phyloP scores from a whole-genome alignment of 768 basidiomycete species.

The Leccinum longicurvipes region DNA sequence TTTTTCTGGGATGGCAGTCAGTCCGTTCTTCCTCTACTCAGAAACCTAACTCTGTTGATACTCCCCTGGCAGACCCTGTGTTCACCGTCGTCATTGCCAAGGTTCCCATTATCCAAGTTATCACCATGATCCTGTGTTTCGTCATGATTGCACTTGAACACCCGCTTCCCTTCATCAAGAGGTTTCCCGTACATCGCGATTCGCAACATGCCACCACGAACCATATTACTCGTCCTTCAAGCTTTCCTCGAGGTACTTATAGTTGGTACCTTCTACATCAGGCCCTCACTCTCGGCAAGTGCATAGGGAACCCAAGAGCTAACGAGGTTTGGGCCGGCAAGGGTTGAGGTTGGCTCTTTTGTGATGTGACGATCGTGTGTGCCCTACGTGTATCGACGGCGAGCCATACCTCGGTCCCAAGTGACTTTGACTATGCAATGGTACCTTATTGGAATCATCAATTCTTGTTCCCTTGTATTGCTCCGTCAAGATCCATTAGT shows the following conservation, averaged over 20 bases:
- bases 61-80: constrained; percentile 47
- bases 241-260: constrained; percentile 66
- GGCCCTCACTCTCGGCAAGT: constrained; percentile 69
- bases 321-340: constrained; percentile 57
- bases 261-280: constrained; percentile 62
- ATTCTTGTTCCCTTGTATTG: no score
- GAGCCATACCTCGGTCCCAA: no score
- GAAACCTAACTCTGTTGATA: neutral
- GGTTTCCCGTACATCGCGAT: constrained; percentile 50
- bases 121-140: constrained; percentile 60
- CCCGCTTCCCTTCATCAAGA: constrained; percentile 59
- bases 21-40: constrained; percentile 40
- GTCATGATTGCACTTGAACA: constrained; percentile 66
- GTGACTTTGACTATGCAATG: no score
- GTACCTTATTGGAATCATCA: no score
- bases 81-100: constrained; percentile 79
- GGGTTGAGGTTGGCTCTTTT: constrained; percentile 39
- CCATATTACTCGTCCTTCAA: constrained; percentile 63
- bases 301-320: constrained; percentile 60
- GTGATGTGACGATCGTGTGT: neutral
- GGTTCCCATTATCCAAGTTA: constrained; percentile 67
- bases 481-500: no score
- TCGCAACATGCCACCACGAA: constrained; percentile 60
- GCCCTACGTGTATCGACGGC: neutral
- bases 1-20: constrained; percentile 94